phyloP scores from a whole-genome alignment of 768 basidiomycete genomes.

The Mycena amicta region DNA sequence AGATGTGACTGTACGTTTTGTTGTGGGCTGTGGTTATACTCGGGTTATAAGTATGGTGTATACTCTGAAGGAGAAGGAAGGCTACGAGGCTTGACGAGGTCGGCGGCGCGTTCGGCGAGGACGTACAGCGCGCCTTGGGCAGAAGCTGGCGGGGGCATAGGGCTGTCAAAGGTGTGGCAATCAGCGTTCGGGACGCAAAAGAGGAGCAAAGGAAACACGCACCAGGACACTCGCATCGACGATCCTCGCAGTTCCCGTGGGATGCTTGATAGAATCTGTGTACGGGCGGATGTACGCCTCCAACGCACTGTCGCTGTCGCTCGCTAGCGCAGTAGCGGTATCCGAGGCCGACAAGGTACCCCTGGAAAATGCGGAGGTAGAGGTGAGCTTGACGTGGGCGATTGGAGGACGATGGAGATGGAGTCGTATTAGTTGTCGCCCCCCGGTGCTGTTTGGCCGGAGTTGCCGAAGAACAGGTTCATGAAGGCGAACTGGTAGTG shows the following conservation, averaged over 20 bases:
- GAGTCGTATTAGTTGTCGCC: neutral
- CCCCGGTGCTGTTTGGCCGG: neutral
- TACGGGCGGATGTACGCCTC: neutral
- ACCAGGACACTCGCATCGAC: slow-evolving; percentile 4
- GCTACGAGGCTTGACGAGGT: slow-evolving; percentile 24
- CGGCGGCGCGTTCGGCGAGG: slow-evolving; percentile 28
- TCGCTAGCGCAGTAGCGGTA: neutral
- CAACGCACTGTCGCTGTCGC: neutral
- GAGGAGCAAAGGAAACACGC: neutral
- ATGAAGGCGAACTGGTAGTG: neutral
- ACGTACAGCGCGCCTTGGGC: slow-evolving; percentile 24
- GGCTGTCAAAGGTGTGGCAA: neutral
- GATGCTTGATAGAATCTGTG: neutral
- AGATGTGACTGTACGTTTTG: no score
- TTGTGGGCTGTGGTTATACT: neutral
- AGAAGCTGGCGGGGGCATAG: slow-evolving; percentile 2
- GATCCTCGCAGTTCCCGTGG: neutral
- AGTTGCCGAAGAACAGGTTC: neutral
- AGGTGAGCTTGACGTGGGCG: neutral
- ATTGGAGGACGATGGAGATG: neutral
- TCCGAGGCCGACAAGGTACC: neutral
- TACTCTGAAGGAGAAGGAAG: no score
- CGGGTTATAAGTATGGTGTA: neutral
- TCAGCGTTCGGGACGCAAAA: no score
- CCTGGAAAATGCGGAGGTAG: neutral